Conservation (phyloP, 139 green algal species). For the Chlorella sp. region DNA sequence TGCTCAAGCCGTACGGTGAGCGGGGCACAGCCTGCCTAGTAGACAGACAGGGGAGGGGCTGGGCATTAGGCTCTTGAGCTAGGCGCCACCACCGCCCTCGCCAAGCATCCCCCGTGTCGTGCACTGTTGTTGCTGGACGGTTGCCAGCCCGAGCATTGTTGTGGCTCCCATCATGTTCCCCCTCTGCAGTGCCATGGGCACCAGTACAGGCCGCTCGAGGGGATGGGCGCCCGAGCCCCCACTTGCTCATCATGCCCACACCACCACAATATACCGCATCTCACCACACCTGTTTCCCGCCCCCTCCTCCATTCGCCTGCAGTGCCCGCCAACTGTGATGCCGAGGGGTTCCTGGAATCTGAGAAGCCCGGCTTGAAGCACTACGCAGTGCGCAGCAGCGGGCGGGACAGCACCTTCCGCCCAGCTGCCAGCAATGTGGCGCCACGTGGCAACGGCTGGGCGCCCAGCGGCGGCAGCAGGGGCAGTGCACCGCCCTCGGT, state of each 20-base stretch:
- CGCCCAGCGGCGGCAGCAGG: neutral
- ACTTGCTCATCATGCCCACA: no score
- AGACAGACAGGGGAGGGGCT: neutral
- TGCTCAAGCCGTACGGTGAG: slow-evolving; percentile 28
- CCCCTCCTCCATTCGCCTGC: neutral
- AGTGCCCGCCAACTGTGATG: slow-evolving; percentile 32
- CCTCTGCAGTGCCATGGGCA: neutral
- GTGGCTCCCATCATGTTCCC: neutral
- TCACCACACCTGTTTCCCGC: no score
- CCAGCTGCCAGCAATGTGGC: neutral
- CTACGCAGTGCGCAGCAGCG: slow-evolving; percentile 7
- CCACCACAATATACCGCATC: no score
- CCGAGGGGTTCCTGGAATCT: slow-evolving; percentile 29
- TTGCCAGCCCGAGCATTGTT: neutral
- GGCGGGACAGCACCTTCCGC: neutral
- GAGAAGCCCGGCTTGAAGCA: slow-evolving; percentile 38
- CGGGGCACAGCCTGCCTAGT: neutral
- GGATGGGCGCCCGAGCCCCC: no score
- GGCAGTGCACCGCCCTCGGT: no score
- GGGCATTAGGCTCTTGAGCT: neutral
- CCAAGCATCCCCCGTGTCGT: no score
- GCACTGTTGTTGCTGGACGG: no score
- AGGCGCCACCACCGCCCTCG: no score
- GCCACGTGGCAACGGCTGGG: slow-evolving; percentile 1
- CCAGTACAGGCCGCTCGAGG: no score